Percentiles rank a stretch among this genome's conserved stretches.
Evolutionary conservation across 73 alveolate genomes (phyloP).

Genomic region (Paramecium octaurelia): DNA sequence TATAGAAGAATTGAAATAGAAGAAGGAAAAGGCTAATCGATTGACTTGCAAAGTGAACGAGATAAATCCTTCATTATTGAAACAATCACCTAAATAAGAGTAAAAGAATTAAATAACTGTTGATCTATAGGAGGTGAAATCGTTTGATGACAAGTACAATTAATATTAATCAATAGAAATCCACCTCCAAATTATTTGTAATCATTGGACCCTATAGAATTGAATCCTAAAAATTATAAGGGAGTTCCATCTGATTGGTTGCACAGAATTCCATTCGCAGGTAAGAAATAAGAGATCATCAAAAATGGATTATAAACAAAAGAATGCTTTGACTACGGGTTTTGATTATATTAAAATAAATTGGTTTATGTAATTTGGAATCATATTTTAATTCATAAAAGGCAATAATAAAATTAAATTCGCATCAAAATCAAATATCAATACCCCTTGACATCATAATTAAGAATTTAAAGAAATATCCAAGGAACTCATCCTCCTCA

Average conservation of each 20-base stretch:
- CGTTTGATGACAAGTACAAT: slow-evolving; percentile 24
- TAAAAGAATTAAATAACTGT: neutral
- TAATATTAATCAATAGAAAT: neutral
- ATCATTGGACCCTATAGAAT: slow-evolving; percentile 52
- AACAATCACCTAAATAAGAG: neutral
- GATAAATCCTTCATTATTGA: neutral
- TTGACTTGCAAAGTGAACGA: slow-evolving; percentile 53
- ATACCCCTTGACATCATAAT: neutral
- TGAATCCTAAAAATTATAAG: slow-evolving; percentile 58
- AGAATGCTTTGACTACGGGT: slow-evolving; percentile 23
- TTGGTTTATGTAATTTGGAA: too few species aligned
- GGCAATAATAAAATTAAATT: neutral
- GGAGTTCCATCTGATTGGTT: slow-evolving; percentile 64
- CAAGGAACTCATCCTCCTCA: neutral
- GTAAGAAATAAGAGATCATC: slow-evolving; percentile 17
- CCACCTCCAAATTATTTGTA: slow-evolving; percentile 58
- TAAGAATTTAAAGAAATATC: neutral
- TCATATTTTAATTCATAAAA: neutral
- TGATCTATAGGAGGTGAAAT: slow-evolving; percentile 28
- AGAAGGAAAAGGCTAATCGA: slow-evolving; percentile 46
- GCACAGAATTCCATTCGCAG: slow-evolving; percentile 66
- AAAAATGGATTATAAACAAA: slow-evolving; percentile 22
- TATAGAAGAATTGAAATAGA: slow-evolving; percentile 1
- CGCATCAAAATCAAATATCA: neutral
- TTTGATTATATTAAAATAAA: neutral